Conservation (phyloP, 2,329 filamentous ascomycete genomes). For the Penicillium occitanis region DNA sequence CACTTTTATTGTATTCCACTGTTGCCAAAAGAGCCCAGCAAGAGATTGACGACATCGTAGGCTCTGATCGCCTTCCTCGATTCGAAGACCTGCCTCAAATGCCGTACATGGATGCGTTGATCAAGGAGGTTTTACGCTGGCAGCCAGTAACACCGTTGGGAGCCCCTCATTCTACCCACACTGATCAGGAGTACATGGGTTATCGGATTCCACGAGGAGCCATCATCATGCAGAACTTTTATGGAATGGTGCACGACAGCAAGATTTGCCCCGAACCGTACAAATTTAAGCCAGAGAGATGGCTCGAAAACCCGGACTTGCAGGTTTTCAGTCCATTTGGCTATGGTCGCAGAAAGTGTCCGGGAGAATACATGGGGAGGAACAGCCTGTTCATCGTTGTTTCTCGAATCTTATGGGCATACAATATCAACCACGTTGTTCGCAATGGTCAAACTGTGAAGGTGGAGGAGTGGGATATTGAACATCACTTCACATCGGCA, state of each 20-base stretch:
- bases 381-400: constrained; percentile 55
- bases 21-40: constrained; percentile 40
- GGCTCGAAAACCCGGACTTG: constrained; percentile 47
- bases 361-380: constrained; percentile 31
- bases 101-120: constrained; percentile 36
- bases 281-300: constrained; percentile 43
- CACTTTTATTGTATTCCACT: constrained; percentile 47
- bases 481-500: constrained; percentile 25
- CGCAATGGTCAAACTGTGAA: constrained; percentile 38
- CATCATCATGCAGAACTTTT: constrained; percentile 45
- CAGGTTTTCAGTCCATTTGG: constrained; percentile 55
- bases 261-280: constrained; percentile 29
- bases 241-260: constrained; percentile 44
- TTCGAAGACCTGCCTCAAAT: constrained; percentile 33
- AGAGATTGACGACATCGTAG: constrained; percentile 37
- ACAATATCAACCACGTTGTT: constrained; percentile 27
- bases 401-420: constrained; percentile 54
- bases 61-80: constrained; percentile 30
- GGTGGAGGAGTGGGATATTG: constrained; percentile 36
- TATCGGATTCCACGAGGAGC: constrained; percentile 47
- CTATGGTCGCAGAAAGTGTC: constrained; percentile 55
- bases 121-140: constrained; percentile 39
- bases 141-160: constrained; percentile 46
- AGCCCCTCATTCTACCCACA: constrained; percentile 48
- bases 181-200: constrained; percentile 50